phyloP scores from a whole-genome alignment of 192 early-diverging fungal species.

The Backusella morwellensis region DNA sequence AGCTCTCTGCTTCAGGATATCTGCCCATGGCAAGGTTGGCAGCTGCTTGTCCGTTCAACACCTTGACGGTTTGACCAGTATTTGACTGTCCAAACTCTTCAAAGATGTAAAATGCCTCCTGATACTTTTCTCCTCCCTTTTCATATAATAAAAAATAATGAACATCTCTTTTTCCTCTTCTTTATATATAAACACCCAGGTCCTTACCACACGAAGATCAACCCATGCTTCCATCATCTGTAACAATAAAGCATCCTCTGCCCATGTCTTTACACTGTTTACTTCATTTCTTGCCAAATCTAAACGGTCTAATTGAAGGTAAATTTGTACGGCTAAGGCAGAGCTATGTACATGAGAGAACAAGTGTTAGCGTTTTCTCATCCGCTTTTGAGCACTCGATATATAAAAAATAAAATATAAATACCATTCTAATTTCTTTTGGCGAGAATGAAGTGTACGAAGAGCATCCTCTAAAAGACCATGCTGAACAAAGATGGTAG shows the following conservation, averaged over 20 bases:
- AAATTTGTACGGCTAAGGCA: conserved; percentile 74
- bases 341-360: conserved; percentile 46
- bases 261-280: conserved; percentile 77
- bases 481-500: conserved; percentile 58
- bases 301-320: conserved; percentile 74
- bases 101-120: conserved; percentile 90
- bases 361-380: not conserved
- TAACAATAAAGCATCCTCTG: conserved; percentile 92
- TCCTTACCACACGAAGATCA: conserved; percentile 56
- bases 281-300: conserved; percentile 87
- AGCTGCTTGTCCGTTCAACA: conserved; percentile 81
- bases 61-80: conserved; percentile 65
- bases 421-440: conserved; percentile 83
- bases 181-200: not conserved
- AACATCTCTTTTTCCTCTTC: not conserved
- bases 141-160: not conserved
- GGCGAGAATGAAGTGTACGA: conserved; percentile 57
- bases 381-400: not conserved
- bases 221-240: conserved; percentile 94
- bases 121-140: conserved; percentile 76
- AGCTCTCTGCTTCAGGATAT: conserved; percentile 78
- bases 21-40: conserved; percentile 75
- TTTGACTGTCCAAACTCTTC: conserved; percentile 89
- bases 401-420: not conserved
- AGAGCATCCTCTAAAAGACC: conserved; percentile 74